These are phyloP conservation scores for Colletotrichum zoysiae DNA, from an alignment of 2,329 filamentous ascomycete species.

Conservation along the genomic window DNA sequence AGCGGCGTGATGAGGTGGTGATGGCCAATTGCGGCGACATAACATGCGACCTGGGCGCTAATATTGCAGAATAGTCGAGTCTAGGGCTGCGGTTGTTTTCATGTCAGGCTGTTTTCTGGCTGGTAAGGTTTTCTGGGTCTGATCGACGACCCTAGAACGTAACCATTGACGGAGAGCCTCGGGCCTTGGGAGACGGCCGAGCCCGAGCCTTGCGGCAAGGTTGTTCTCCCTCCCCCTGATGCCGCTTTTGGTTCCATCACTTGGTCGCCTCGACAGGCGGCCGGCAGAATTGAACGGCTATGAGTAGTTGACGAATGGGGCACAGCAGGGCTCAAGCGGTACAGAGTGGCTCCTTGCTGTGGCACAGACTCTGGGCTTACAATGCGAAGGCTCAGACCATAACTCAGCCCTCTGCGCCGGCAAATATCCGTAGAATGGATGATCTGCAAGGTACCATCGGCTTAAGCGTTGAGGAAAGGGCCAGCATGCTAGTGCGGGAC, in stretches of 20 bases:
- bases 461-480: conserved; percentile 26
- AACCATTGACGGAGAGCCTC: conserved; percentile 10
- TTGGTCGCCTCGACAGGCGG: conserved; percentile 10
- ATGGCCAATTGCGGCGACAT: conserved; percentile 37
- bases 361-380: conserved; percentile 30
- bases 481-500: conserved; percentile 22
- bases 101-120: conserved; percentile 18
- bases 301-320: conserved; percentile 3
- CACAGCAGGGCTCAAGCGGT: conserved; percentile 26
- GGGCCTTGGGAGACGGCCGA: conserved; percentile 3
- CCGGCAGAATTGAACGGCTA: conserved; percentile 17
- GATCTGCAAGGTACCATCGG: conserved; percentile 40
- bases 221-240: neutral
- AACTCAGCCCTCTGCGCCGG: conserved; percentile 30
- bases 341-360: conserved; percentile 2
- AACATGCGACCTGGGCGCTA: conserved; percentile 40
- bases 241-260: conserved; percentile 3
- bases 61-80: conserved; percentile 20
- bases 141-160: conserved; percentile 6
- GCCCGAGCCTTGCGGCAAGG: neutral
- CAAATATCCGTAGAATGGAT: conserved; percentile 21
- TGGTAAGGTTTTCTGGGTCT: conserved; percentile 12
- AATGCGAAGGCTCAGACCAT: conserved; percentile 12
- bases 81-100: conserved; percentile 10
- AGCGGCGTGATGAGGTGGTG: conserved; percentile 25